Conservation (phyloP, 78 protist genomes). For the Protostelium mycophagum region DNA sequence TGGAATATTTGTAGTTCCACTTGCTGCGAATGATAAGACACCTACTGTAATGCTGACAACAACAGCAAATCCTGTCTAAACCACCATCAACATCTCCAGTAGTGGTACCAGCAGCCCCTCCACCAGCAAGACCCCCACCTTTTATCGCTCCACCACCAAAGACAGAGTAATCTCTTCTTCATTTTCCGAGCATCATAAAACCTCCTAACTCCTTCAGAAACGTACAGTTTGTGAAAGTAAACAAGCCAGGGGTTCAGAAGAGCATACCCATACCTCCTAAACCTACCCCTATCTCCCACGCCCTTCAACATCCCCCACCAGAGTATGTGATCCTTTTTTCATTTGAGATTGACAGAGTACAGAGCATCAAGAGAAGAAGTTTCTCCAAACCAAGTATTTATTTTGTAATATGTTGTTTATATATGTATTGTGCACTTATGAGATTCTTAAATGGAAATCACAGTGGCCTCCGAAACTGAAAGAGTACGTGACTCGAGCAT, state of each 20-base stretch:
- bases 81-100: not conserved
- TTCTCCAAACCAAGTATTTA: not conserved
- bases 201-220: not conserved
- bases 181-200: not conserved
- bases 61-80: not conserved
- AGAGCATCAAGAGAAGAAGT: not conserved
- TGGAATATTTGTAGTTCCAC: too few species aligned
- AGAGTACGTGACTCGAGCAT: not conserved
- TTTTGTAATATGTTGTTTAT: too few species aligned
- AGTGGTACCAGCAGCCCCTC: not conserved
- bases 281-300: not conserved
- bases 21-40: not conserved
- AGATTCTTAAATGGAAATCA: not conserved
- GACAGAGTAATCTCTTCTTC: too few species aligned
- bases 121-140: not conserved
- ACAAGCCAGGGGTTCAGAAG: not conserved
- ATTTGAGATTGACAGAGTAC: not conserved
- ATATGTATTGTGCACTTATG: not conserved
- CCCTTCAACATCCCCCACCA: not conserved
- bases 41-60: not conserved
- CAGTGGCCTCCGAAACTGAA: not conserved
- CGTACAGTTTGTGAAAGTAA: not conserved
- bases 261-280: not conserved
- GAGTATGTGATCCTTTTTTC: not conserved
- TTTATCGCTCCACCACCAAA: not conserved